Base-by-base conservation (phyloP, 352 stramenopile species). In the Lagenidium giganteum region DNA sequence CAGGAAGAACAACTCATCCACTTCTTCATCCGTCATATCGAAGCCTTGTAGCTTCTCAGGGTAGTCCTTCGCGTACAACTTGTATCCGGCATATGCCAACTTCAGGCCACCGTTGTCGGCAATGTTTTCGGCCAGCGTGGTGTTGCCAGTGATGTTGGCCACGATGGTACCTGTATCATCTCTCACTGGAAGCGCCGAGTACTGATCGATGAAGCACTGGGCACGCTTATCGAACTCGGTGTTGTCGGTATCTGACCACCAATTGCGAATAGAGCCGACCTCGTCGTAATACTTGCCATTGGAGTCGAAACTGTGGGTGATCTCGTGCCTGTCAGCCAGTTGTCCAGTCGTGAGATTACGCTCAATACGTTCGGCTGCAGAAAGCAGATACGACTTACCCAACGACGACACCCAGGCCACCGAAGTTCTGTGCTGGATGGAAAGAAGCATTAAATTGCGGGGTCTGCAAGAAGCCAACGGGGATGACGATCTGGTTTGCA, bases 251-350 rank as follows among this genome's bases (percentile, higher is more conserved):
- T 73, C 35, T 1, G 81, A 95, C 91, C 93, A 98, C 90, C 93
- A 97, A 58, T 89, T 71, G 13, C 88, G 72, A 65, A 95, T 81
- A 44, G 95, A 96, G 20, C 93, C 93, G 30, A 84, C 58, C 22
- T 55, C 83, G 43, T 92, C 75, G 46, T 81, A 96, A 34, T 93
- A 82, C 5, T 78, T 66, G 38, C 91, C 93, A 52, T 90, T 82
- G 36, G 91, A 82, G 60, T 98, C 93, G 48, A 97, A 98, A 1
- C 89, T 92, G 50, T 98, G 93, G 9, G 86, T 96, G 57, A 98
- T 95, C 61, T 98, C 93, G 57, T 98, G 93, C 1, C n/a, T n/a
- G n/a, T n/a, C n/a, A n/a, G n/a, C n/a, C n/a, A n/a, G n/a, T n/a
- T n/a, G n/a, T n/a, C n/a, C n/a, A n/a, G n/a, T n/a, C n/a, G n/a